Conservation (phyloP, 169 alveolate genomes). For the Eimeria sp. region DNA sequence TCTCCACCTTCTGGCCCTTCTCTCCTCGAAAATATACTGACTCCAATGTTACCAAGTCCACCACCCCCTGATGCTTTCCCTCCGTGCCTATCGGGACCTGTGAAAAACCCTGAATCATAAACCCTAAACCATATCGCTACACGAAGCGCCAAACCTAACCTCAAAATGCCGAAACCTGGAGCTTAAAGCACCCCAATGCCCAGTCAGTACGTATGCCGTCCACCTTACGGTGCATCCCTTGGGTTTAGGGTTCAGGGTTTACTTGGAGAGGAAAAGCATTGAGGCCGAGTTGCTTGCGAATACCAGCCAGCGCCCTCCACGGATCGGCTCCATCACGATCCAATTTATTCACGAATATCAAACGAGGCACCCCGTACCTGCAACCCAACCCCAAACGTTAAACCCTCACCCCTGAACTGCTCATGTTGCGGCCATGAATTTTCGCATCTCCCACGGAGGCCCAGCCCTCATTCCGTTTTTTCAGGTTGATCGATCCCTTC, state of each 20-base stretch:
- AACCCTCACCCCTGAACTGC: neutral
- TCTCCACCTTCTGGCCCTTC: constrained; percentile 90
- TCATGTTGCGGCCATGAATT: neutral
- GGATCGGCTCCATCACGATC: constrained; percentile 99
- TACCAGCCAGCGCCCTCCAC: constrained; percentile 90
- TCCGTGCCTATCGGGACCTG: constrained; percentile 94
- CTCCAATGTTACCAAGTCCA: constrained; percentile 92
- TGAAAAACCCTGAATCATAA: constrained; percentile 4
- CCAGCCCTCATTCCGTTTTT: neutral
- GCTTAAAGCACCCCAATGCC: neutral
- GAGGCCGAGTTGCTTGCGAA: constrained; percentile 94
- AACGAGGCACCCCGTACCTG: constrained; percentile 95
- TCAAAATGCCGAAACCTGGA: neutral
- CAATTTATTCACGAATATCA: constrained; percentile 96
- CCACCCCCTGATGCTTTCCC: constrained; percentile 91
- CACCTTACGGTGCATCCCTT: neutral
- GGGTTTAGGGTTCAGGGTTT: neutral
- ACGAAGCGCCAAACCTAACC: neutral
- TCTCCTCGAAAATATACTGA: constrained; percentile 95
- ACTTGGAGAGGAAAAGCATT: constrained; percentile 91
- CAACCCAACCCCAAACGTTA: neutral
- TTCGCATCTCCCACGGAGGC: neutral
- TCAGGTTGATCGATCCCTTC: neutral
- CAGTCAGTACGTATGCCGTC: neutral
- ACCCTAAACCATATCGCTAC: neutral